Evolutionary conservation across 2,329 filamentous ascomycete genomes (phyloP).

Genomic region (Aureobasidium melanogenum): DNA sequence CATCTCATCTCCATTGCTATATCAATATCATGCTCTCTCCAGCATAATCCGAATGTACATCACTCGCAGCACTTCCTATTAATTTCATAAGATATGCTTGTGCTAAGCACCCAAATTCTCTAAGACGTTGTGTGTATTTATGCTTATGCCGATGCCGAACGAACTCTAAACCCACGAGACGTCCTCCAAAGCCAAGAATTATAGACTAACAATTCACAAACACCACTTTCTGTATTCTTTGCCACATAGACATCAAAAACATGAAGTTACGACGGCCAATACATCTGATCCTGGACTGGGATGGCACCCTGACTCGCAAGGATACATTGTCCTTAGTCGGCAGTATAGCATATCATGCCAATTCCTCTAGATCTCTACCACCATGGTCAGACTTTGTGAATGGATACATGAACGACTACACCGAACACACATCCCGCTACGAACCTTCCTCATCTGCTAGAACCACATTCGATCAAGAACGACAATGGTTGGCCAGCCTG

Average conservation of each 20-base stretch:
- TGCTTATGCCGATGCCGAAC: too few relatives aligned
- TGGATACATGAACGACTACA: constrained; percentile 35
- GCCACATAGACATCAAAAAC: not conserved
- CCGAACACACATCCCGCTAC: constrained; percentile 24
- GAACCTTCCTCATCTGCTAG: constrained; percentile 22
- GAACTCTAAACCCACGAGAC: too few relatives aligned
- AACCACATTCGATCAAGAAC: constrained; percentile 27
- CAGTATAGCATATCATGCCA: constrained; percentile 23
- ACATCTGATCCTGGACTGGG: constrained; percentile 38
- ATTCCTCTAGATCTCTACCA: constrained; percentile 1
- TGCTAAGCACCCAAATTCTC: too few relatives aligned
- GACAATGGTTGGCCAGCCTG: constrained; percentile 29
- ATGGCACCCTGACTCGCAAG: constrained; percentile 37
- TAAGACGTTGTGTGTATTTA: too few relatives aligned
- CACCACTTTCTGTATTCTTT: too few relatives aligned
- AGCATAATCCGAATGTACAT: too few relatives aligned
- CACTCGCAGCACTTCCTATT: too few relatives aligned
- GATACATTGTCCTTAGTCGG: constrained; percentile 38
- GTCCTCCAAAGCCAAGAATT: not conserved
- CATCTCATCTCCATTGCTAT: too few relatives aligned
- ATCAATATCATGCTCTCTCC: too few relatives aligned
- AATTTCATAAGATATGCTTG: too few relatives aligned
- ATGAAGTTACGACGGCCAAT: constrained; percentile 15
- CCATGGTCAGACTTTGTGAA: constrained; percentile 32
- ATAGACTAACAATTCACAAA: too few relatives aligned